Conservation (phyloP, 306 rosid species). For the Cucurbita maxima region DNA sequence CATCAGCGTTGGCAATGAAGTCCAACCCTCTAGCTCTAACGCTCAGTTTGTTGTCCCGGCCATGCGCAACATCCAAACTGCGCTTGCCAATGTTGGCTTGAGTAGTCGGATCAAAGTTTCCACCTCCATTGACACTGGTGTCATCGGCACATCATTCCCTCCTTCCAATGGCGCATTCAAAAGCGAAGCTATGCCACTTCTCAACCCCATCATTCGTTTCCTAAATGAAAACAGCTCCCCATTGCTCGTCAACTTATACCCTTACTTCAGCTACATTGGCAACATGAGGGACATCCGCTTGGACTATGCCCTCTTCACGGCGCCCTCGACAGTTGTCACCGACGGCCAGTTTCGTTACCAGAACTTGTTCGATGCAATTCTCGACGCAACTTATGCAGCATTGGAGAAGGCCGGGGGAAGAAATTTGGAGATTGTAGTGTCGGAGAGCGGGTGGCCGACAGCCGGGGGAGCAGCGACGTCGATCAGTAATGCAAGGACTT, state of each 20-base stretch:
- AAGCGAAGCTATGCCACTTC: neutral
- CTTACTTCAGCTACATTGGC: slow-evolving; percentile 1
- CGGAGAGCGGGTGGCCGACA: slow-evolving; percentile 32
- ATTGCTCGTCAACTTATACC: neutral
- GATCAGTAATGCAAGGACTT: neutral
- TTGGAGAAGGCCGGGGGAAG: slow-evolving; percentile 19
- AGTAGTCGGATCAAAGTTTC: slow-evolving; percentile 9
- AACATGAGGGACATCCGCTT: neutral
- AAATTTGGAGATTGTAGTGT: slow-evolving; percentile 19
- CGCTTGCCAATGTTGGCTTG: neutral
- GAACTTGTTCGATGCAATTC: slow-evolving; percentile 15
- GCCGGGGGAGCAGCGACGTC: neutral
- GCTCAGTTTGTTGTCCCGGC: slow-evolving; percentile 10
- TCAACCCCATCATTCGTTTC: neutral
- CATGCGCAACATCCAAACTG: slow-evolving; percentile 13
- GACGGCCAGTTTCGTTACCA: neutral
- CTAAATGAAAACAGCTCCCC: neutral
- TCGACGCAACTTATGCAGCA: slow-evolving; percentile 18
- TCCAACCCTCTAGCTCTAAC: neutral
- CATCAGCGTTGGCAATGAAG: slow-evolving; percentile 17
- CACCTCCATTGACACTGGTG: neutral
- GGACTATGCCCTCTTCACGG: slow-evolving; percentile 6
- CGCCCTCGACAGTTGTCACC: neutral
- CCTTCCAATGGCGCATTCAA: slow-evolving; percentile 13
- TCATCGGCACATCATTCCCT: neutral